A percentile compares a stretch with the other conserved stretches of the same genome.
Evolutionary conservation across 2,329 filamentous ascomycete genomes (phyloP).

Genomic region (Bipolaris sorokiniana): DNA sequence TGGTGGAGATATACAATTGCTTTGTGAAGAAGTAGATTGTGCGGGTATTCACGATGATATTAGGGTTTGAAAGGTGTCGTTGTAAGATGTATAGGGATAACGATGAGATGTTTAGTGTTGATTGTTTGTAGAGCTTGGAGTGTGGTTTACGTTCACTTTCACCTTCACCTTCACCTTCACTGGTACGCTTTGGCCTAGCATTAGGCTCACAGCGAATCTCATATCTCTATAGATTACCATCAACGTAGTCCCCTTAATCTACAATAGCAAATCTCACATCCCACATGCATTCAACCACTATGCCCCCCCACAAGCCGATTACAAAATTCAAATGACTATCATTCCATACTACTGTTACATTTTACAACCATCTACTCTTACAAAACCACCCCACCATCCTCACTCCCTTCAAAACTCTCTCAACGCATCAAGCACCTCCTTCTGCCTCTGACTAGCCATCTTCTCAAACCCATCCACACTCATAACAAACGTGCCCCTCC

Average conservation of each 20-base stretch:
- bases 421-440: conserved; percentile 56
- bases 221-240: too few species aligned
- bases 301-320: background rate
- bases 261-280: too few species aligned
- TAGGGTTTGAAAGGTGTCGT: background rate
- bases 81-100: background rate
- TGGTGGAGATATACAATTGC: too few species aligned
- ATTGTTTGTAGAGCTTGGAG: background rate
- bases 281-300: background rate
- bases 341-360: background rate
- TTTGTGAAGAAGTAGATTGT: too few species aligned
- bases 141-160: too few species aligned
- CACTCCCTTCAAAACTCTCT: conserved; percentile 29
- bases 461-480: conserved; percentile 73
- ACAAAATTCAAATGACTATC: background rate
- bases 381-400: background rate
- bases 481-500: conserved; percentile 80
- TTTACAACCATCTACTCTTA: background rate
- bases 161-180: too few species aligned
- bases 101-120: background rate
- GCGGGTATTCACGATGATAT: too few species aligned
- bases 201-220: too few species aligned
- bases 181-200: too few species aligned
- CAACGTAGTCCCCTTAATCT: too few species aligned
- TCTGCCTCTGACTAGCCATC: conserved; percentile 67